Evolutionary conservation across 345 rosid species (phyloP).

Genomic region (Firmiana major): DNA sequence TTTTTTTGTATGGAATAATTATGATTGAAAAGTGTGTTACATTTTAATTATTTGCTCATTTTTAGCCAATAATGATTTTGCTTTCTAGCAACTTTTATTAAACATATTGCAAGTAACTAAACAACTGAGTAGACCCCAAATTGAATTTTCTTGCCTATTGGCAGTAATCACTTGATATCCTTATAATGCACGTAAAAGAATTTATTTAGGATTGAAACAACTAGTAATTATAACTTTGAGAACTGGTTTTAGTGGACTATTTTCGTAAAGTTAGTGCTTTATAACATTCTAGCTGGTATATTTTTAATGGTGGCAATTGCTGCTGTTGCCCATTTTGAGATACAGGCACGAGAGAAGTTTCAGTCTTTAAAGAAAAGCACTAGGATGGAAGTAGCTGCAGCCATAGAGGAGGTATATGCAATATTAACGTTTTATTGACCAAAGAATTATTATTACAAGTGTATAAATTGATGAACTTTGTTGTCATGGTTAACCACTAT

Average conservation of each 20-base stretch:
- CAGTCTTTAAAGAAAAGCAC: conserved; percentile 71
- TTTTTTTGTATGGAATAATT: not conserved
- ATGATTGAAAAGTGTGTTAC: not conserved
- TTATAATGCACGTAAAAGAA: not conserved
- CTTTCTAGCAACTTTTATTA: not conserved
- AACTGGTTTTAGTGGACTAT: not conserved
- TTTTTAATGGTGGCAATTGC: conserved; percentile 12
- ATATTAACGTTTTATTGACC: conserved; percentile 6
- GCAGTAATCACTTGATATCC: not conserved
- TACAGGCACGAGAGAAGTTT: conserved; percentile 76
- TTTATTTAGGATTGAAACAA: not conserved
- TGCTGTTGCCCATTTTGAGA: conserved; percentile 16
- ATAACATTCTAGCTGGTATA: not conserved
- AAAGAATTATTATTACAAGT: conserved; percentile 7
- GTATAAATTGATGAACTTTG: conserved; percentile 14
- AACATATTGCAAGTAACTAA: not conserved
- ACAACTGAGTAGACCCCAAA: not conserved
- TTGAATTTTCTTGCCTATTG: not conserved
- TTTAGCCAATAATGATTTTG: not conserved
- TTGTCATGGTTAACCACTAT: conserved; percentile 25
- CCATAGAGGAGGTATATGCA: conserved; percentile 59
- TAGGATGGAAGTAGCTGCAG: conserved; percentile 55
- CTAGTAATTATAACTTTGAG: conserved; percentile 2
- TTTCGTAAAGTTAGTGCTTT: not conserved
- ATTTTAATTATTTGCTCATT: not conserved